These are phyloP conservation scores for Elsinoe ampelina DNA, from an alignment of 2,329 filamentous ascomycete genomes.

Conservation along the genomic window DNA sequence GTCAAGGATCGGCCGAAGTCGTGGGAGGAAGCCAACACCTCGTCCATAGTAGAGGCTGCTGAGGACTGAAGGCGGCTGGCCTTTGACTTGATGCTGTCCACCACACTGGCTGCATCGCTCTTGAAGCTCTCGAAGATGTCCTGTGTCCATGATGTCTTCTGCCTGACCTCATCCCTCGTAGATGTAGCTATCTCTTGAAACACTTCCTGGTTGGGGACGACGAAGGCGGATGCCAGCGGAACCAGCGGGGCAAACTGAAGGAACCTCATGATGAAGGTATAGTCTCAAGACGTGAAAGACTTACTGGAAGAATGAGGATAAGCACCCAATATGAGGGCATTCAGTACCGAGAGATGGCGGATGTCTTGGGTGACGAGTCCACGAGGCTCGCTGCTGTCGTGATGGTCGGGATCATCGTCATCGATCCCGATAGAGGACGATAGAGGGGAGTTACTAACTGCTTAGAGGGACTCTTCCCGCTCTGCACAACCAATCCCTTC, in stretches of 20 bases:
- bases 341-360: not conserved
- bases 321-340: not conserved
- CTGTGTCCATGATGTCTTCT: conserved; percentile 24
- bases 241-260: conserved; percentile 40
- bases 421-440: not conserved
- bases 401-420: not conserved
- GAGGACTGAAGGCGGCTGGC: conserved; percentile 17
- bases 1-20: conserved; percentile 31
- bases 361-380: conserved; percentile 12
- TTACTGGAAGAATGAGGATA: not conserved
- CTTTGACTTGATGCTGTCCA: conserved; percentile 17
- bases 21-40: conserved; percentile 33
- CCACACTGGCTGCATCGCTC: conserved; percentile 25
- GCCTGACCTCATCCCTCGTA: conserved; percentile 23
- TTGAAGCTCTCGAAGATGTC: conserved; percentile 26
- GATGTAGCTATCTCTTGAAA: conserved; percentile 35
- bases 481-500: not conserved
- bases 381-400: not conserved
- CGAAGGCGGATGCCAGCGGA: conserved; percentile 42
- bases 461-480: not conserved
- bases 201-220: conserved; percentile 44
- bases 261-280: conserved; percentile 40
- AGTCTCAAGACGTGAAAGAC: not conserved
- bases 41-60: conserved; percentile 34
- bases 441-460: not conserved